Evolutionary conservation across 345 rosid genomes (phyloP), one percentile per base, ranked within the genome.

Genomic region (Salix suchowensis): DNA sequence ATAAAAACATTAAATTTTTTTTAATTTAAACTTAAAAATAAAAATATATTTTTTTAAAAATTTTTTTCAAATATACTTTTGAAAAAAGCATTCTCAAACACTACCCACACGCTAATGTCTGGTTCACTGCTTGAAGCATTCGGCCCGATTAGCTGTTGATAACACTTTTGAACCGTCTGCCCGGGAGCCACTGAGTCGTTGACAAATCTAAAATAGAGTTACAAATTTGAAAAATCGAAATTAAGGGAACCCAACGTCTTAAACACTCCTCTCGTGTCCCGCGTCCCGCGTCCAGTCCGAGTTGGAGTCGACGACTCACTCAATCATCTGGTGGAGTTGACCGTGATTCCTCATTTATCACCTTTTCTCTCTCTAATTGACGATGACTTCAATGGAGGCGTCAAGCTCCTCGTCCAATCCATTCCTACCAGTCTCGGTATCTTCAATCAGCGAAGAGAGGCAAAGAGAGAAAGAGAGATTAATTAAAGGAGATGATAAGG

Each of bases 401-500:
- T 83, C 88, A 58, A 84, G 44, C 82, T 84, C 90, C 23, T 78
- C 88, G 44, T 86, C 79, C 79, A 84, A 75, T 72, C 84, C 89
- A 67, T 71, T 89, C 50, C 90, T 93, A 13, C 99, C 99, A 11
- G 79, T 96, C 16, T 88, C 93, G 39, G 87, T 84, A 71, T 82
- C 92, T 74, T 85, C 90, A 6, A 76, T 66, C 71, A 83, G 79
- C 70, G 94, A 79, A 3, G 81, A 74, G 65, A 75, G 19, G 64
- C 28, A 58, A n/a, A n/a, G 14, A 76, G 92, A 89, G 66, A 87
- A 84, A 78, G 92, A 86, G 76, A 61, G 79, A 76, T 86, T 88
- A 58, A 77, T 86, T 68, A 89, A 74, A 83, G 89, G 84, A 71
- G 95, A 89, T 34, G 98, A 90, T 13, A 88, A 85, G 78, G 82